Conservation (phyloP, 345 rosid species). For the Populus ilicifolia region DNA sequence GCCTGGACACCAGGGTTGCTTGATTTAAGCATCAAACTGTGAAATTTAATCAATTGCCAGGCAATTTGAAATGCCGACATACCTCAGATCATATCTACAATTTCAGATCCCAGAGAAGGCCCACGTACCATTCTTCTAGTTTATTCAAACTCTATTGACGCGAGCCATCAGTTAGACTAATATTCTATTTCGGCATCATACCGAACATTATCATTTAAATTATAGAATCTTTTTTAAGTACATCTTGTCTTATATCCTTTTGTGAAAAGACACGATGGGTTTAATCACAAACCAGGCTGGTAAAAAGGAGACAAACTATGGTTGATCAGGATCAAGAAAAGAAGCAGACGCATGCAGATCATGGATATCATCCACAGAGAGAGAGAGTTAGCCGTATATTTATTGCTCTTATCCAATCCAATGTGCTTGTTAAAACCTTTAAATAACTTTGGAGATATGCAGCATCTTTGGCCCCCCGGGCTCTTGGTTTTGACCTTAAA, state of each 20-base stretch:
- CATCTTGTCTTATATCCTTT: conserved; percentile 6
- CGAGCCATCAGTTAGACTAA: too few species aligned
- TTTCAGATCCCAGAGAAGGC: too few species aligned
- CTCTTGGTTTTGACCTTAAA: conserved; percentile 12
- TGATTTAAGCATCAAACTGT: too few species aligned
- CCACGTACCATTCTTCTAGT: too few species aligned
- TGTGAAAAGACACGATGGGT: conserved; percentile 31
- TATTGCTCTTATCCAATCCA: conserved; percentile 4
- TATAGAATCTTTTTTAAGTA: conserved; percentile 8
- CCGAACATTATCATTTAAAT: background rate
- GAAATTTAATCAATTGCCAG: too few species aligned
- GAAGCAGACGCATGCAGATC: conserved; percentile 16
- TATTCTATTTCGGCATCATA: too few species aligned
- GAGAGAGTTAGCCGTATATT: background rate
- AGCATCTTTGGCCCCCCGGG: background rate
- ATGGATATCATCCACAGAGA: conserved; percentile 7
- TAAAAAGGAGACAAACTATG: conserved; percentile 3
- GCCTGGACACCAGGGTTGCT: too few species aligned
- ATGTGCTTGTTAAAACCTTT: background rate
- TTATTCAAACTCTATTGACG: too few species aligned
- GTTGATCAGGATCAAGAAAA: background rate
- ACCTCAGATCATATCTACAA: too few species aligned
- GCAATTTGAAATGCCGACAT: too few species aligned
- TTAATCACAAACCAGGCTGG: conserved; percentile 18
- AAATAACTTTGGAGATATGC: background rate